phyloP scores from a whole-genome alignment of 225 moss, liverwort and hornwort species.

The Polytrichum formosum region DNA sequence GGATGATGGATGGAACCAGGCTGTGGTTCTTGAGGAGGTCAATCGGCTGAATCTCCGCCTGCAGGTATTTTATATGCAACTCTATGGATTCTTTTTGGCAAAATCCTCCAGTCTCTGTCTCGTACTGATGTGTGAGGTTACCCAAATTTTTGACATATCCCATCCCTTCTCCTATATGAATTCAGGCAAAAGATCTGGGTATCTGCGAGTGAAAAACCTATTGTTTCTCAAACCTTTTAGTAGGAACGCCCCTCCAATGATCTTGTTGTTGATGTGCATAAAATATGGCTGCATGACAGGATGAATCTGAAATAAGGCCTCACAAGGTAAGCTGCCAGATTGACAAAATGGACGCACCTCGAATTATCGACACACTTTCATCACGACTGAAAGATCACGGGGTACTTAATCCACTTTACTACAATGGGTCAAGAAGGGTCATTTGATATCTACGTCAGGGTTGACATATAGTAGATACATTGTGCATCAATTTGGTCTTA shows the following conservation, averaged over 20 bases:
- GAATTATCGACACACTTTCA: conserved; percentile 40
- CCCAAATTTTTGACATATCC: no score
- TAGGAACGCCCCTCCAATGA: no score
- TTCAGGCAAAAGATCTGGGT: no score
- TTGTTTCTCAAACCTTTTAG: no score
- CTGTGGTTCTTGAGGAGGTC: conserved; percentile 67
- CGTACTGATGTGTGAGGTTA: no score
- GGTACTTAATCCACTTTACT: conserved; percentile 24
- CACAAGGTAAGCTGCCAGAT: conserved; percentile 79
- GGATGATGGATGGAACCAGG: conserved; percentile 66
- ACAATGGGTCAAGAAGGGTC: background rate
- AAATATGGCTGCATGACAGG: conserved; percentile 26
- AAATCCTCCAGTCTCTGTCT: no score
- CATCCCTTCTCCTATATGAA: no score
- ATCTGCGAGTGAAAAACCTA: no score
- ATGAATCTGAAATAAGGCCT: conserved; percentile 58
- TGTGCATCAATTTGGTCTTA: no score
- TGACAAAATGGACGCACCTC: conserved; percentile 50
- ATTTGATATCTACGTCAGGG: no score
- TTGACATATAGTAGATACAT: no score
- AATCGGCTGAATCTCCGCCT: conserved; percentile 50
- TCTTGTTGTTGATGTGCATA: no score
- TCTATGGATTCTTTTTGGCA: background rate
- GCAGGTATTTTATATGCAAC: conserved; percentile 37
- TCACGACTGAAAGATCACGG: conserved; percentile 45